Evolutionary conservation across 192 early-diverging fungal genomes (phyloP).

Genomic region (Dimargaris verticillata): DNA sequence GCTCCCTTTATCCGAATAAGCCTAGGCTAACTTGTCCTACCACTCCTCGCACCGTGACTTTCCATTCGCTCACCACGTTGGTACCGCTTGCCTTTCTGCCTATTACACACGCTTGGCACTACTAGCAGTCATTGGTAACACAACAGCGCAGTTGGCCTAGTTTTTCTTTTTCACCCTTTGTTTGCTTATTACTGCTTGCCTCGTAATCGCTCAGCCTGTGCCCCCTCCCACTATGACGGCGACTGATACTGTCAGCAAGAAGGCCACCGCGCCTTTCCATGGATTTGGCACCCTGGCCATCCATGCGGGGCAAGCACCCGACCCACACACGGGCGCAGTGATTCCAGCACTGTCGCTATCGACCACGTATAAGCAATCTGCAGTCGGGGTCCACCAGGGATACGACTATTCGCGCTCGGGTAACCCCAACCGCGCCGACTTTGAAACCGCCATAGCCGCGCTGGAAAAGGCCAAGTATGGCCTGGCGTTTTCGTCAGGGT

Average conservation of each 20-base stretch:
- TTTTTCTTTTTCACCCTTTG: too few relatives aligned
- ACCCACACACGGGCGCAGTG: slow-evolving; percentile 88
- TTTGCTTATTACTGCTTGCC: too few relatives aligned
- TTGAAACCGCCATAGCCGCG: slow-evolving; percentile 78
- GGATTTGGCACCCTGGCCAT: slow-evolving; percentile 88
- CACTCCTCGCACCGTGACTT: too few relatives aligned
- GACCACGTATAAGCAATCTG: slow-evolving; percentile 87
- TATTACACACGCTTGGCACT: too few relatives aligned
- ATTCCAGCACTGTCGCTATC: slow-evolving; percentile 90
- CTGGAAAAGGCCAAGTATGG: slow-evolving; percentile 82
- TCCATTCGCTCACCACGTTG: too few relatives aligned
- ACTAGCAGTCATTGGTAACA: too few relatives aligned
- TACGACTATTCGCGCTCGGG: slow-evolving; percentile 71
- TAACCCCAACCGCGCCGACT: slow-evolving; percentile 59
- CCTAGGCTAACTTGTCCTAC: too few relatives aligned
- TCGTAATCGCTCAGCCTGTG: too few relatives aligned
- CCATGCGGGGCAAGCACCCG: slow-evolving; percentile 81
- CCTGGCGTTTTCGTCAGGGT: slow-evolving; percentile 68
- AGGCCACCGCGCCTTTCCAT: slow-evolving; percentile 11
- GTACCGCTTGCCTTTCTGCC: too few relatives aligned
- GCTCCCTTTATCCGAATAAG: too few relatives aligned
- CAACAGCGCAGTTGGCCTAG: too few relatives aligned
- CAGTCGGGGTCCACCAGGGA: slow-evolving; percentile 77
- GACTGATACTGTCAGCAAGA: neutral
- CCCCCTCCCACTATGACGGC: neutral